These are phyloP conservation scores for Cunninghamia lanceolata DNA, from an alignment of 75 land plant genomes.

Conservation along the genomic window DNA sequence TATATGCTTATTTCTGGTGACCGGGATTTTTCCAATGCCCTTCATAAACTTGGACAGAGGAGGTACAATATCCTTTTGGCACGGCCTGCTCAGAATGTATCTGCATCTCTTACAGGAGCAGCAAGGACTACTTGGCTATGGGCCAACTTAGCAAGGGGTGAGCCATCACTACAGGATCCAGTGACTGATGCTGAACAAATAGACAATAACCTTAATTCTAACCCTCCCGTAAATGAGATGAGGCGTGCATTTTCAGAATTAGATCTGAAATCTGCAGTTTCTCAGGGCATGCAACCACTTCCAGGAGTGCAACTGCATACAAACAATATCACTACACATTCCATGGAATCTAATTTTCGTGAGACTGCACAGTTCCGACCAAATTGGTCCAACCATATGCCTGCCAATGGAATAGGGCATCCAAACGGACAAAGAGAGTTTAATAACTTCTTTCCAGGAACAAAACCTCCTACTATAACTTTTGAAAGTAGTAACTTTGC, in stretches of 20 bases:
- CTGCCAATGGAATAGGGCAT: not conserved
- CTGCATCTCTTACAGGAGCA: constrained; percentile 66
- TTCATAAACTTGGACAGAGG: constrained; percentile 66
- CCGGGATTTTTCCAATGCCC: constrained; percentile 73
- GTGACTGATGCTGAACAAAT: constrained; percentile 5
- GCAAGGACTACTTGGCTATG: constrained; percentile 76
- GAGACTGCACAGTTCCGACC: constrained; percentile 3
- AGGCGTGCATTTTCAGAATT: constrained; percentile 7
- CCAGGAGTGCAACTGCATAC: not conserved
- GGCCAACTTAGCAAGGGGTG: constrained; percentile 59
- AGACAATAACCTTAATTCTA: constrained; percentile 12
- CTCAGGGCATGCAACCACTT: constrained; percentile 7
- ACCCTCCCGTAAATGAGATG: constrained; percentile 2
- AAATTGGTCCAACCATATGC: constrained; percentile 9
- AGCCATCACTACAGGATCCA: constrained; percentile 16
- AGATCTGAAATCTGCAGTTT: constrained; percentile 8
- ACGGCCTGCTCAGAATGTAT: constrained; percentile 49
- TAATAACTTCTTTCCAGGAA: not conserved
- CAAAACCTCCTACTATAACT: not conserved
- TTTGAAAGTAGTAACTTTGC: not conserved
- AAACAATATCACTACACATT: not conserved
- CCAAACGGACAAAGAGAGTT: constrained; percentile 4
- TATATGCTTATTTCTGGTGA: constrained; percentile 84
- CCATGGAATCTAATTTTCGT: constrained; percentile 9
- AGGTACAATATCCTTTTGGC: constrained; percentile 77